Evolutionary conservation across 345 rosid species (phyloP), one percentile per base, ranked within the genome.

Genomic region (Cardiospermum halicacabum): DNA sequence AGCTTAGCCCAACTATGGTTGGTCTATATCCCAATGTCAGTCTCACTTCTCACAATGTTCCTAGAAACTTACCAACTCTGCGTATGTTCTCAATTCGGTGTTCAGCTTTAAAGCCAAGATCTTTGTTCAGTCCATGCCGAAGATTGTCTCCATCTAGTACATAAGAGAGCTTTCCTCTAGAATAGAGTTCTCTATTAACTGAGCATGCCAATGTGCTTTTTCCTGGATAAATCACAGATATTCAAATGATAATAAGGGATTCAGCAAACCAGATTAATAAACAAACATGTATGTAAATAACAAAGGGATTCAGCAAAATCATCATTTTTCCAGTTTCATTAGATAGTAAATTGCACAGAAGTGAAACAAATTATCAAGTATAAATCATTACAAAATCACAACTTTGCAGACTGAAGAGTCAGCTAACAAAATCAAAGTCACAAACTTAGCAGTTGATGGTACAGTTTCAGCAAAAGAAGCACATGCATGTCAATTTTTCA

Each of bases 201-300:
- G 94, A 80, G 75, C 90, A 88, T 11, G 96, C 98, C 75, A 93
- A 58, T 21, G 98, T 88, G 83, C 98, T 93, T 76, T 93, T 93
- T 47, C 98, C 98, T 93, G 72, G 59, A 77, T 13, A 59, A 19
- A 55, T 43, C 7, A 55, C 26, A 9, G 53, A 43, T 43, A 43
- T 43, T 16, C 18, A 43, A 43, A 43, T 43, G 19, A 43, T 43
- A 4, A 43, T 16, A 15, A n/a, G 7, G 49, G 7, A 43, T 16
- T 43, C 49, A 43, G 49, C 18, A 43, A n/a, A 43, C 49, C 15
- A 16, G 2, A 13, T 2, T 15, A 43, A 15, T 43, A n/a, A n/a
- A n/a, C n/a, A n/a, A n/a, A n/a, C n/a, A n/a, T n/a, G n/a, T n/a
- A n/a, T n/a, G n/a, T n/a, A n/a, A n/a, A 43, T 43, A 5, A 5